Base-by-base conservation (phyloP, 2,329 filamentous ascomycete species). In the Monilinia fructicola region DNA sequence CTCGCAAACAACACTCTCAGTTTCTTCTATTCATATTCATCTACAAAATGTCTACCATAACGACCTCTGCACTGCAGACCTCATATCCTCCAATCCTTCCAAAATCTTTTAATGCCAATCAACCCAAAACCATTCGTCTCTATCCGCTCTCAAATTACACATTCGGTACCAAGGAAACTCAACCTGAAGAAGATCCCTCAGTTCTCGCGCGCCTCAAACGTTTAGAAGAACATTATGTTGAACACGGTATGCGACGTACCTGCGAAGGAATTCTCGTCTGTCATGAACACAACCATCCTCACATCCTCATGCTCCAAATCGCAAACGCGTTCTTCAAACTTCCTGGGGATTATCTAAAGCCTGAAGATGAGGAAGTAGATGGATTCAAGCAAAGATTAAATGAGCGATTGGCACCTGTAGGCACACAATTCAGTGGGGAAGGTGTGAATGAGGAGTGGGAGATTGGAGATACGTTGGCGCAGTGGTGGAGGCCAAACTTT, bases 261-360 rank as follows among this genome's bases (percentile, higher is more conserved):
- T 97, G 94, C 79, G 95, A 99, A 81, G 95, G 93, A 74, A 92
- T 99, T 73, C 85, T 99, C 58, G 92, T 99, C 73, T 99, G 95
- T 81, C 95, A 99, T 78, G 95, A 99, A 80, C 94, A 98, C 83
- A 98, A 97, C 81, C 95, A 98, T 79, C 95, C 95, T 18, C 95
- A 99, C 79, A 96, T 99, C 71, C 83, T 99, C 72, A 98, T 99
- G 95, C 85, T 99, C 70, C 95, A 99, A 83, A 99, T 99, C 75
- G 95, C 95, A 64, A 99, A 99, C 78, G 94, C 95, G 31, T 99
- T 99, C 82, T 99, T 99, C 83, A 99, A 99, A 82, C 86, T 99
- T 78, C 95, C 95, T 0, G 95, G 95, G 67, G 95, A 98, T 80
- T 99, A 98, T 78, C 87, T 99, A 54, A 87, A 89, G 65, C 90